phyloP scores from a whole-genome alignment of 441 rosid species.

The Codiaeum variegatum region DNA sequence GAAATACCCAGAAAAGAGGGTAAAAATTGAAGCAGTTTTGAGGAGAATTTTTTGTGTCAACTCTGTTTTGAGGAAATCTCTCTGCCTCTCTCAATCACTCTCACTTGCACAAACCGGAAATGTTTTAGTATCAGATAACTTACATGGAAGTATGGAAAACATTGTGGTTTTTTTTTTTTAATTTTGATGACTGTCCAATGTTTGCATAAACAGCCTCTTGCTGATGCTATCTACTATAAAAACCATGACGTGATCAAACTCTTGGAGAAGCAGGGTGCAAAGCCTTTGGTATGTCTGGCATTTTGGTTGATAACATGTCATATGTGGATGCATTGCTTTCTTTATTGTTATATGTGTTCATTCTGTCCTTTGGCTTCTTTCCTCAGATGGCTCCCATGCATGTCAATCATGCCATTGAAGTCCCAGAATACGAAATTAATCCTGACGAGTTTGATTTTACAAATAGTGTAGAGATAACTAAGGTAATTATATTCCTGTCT shows the following conservation, averaged over 20 bases:
- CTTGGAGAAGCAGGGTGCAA: constrained; percentile 76
- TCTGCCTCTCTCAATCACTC: not conserved
- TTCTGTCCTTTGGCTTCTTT: constrained; percentile 8
- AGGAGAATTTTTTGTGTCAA: constrained; percentile 2
- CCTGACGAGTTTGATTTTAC: constrained; percentile 74
- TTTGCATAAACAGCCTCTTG: constrained; percentile 64
- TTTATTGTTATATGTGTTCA: constrained; percentile 1
- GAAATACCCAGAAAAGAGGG: not conserved
- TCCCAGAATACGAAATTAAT: constrained; percentile 87
- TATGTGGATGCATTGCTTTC: not conserved
- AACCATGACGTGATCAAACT: constrained; percentile 70
- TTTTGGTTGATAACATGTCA: not conserved
- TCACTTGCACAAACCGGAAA: not conserved
- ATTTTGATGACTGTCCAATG: constrained; percentile 21
- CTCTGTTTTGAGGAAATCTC: not conserved
- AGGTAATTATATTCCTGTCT: constrained; percentile 39
- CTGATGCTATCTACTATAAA: constrained; percentile 84
- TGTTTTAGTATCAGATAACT: not conserved
- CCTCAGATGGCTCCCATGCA: constrained; percentile 87
- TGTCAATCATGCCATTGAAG: constrained; percentile 75
- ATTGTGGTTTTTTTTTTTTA: not conserved
- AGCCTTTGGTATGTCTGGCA: constrained; percentile 52
- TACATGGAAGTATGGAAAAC: not conserved
- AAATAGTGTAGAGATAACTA: constrained; percentile 63
- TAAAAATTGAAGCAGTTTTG: not conserved